Evolutionary conservation across 257 asterid species (phyloP).

Genomic region (Solanum raphanifolium): DNA sequence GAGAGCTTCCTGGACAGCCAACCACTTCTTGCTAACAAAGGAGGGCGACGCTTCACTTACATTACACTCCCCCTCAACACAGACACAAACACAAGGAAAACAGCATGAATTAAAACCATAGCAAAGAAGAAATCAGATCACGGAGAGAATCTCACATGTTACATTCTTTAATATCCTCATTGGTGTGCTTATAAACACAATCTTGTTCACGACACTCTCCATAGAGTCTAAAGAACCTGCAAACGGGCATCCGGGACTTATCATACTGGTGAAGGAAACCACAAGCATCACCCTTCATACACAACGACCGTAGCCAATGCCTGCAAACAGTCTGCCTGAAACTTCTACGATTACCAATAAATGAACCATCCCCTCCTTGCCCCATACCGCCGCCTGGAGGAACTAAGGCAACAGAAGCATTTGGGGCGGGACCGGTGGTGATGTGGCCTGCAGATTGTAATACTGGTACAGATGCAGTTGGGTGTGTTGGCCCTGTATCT

Average conservation of each 20-base stretch:
- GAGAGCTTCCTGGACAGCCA: no score
- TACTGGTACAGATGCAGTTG: conserved; percentile 78
- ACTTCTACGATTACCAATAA: conserved; percentile 44
- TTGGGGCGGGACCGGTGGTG: conserved; percentile 12
- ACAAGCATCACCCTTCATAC: conserved; percentile 93
- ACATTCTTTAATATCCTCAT: conserved; percentile 95
- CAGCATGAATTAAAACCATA: background rate
- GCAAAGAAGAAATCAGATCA: background rate
- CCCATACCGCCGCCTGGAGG: conserved; percentile 7
- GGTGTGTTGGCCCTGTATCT: conserved; percentile 59
- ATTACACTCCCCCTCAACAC: background rate
- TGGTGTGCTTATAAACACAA: conserved; percentile 88
- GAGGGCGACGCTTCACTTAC: background rate
- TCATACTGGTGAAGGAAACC: conserved; percentile 93
- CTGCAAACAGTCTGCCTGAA: conserved; percentile 89
- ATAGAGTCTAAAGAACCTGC: conserved; percentile 67
- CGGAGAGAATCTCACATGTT: conserved; percentile 50
- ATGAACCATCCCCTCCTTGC: conserved; percentile 10
- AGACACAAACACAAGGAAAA: background rate
- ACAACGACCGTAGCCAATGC: conserved; percentile 84
- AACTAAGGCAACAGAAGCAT: conserved; percentile 5
- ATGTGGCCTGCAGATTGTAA: conserved; percentile 34
- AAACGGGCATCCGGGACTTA: conserved; percentile 86
- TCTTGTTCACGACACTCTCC: conserved; percentile 99
- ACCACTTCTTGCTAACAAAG: no score